Percentiles rank a stretch among this genome's conserved stretches.
phyloP scores from a whole-genome alignment of 768 basidiomycete genomes.

The Macrolepiota fuliginosa region DNA sequence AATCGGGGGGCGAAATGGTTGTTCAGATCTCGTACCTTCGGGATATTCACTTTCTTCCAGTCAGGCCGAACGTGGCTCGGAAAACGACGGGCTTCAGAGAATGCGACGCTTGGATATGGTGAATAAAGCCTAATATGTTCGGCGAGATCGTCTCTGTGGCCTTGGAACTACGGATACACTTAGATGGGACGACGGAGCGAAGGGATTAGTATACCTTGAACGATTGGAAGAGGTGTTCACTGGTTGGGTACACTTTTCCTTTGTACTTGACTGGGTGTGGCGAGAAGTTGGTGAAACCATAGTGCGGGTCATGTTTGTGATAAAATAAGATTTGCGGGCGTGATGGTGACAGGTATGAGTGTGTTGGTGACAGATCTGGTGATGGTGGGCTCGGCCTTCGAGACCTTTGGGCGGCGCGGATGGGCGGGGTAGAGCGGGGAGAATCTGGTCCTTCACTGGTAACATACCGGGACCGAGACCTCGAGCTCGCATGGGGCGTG shows the following conservation, averaged over 20 bases:
- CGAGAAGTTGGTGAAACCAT: constrained; percentile 76
- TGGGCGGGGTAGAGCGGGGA: constrained; percentile 2
- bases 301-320: constrained; percentile 59
- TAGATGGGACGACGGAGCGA: neutral
- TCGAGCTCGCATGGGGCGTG: constrained; percentile 30
- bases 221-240: constrained; percentile 77
- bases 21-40: constrained; percentile 39
- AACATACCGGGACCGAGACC: constrained; percentile 25
- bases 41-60: constrained; percentile 69
- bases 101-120: constrained; percentile 59
- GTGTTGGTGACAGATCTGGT: constrained; percentile 15
- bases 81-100: constrained; percentile 65
- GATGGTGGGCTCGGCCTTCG: constrained; percentile 12
- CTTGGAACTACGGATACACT: constrained; percentile 48
- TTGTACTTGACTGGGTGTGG: constrained; percentile 60
- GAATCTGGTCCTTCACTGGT: constrained; percentile 20
- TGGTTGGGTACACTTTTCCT: constrained; percentile 67
- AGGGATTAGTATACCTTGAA: constrained; percentile 50
- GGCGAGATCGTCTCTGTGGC: constrained; percentile 57
- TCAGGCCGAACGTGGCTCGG: constrained; percentile 60
- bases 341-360: constrained; percentile 18
- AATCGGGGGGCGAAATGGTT: neutral
- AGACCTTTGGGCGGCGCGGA: constrained; percentile 1
- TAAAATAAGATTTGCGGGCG: constrained; percentile 55
- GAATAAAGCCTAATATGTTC: constrained; percentile 68